Evolutionary conservation across 441 rosid genomes (phyloP).

Genomic region (Isatis lusitanica): DNA sequence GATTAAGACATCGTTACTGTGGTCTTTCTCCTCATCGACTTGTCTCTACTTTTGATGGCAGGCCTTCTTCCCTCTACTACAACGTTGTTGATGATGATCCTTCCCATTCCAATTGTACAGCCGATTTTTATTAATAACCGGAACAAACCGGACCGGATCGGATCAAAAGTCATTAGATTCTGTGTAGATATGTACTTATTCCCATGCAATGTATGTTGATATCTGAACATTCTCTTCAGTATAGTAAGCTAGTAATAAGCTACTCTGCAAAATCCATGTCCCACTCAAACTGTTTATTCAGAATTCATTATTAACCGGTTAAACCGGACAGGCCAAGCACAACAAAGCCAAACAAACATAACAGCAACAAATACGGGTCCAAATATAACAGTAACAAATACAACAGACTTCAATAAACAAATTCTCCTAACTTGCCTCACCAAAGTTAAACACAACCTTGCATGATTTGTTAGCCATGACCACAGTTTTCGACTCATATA

Average conservation of each 20-base stretch:
- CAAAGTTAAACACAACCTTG: background rate
- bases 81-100: conserved; percentile 50
- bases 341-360: no score
- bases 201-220: background rate
- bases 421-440: background rate
- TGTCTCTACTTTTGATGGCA: conserved; percentile 78
- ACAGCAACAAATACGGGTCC: no score
- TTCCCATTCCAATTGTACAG: conserved; percentile 25
- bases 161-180: background rate
- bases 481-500: background rate
- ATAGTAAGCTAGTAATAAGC: background rate
- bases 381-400: background rate
- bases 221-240: background rate
- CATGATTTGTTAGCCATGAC: background rate
- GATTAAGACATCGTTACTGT: conserved; percentile 67
- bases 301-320: background rate
- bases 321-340: no score
- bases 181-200: conserved; percentile 20
- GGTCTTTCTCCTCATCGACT: conserved; percentile 71
- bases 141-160: background rate
- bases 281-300: background rate
- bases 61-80: conserved; percentile 69
- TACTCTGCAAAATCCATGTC: background rate
- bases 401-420: background rate
- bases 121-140: conserved; percentile 16